Evolutionary conservation across 78 protist genomes (phyloP), one percentile per base, ranked within the genome.

Genomic region (Dictyostelium purpureum): DNA sequence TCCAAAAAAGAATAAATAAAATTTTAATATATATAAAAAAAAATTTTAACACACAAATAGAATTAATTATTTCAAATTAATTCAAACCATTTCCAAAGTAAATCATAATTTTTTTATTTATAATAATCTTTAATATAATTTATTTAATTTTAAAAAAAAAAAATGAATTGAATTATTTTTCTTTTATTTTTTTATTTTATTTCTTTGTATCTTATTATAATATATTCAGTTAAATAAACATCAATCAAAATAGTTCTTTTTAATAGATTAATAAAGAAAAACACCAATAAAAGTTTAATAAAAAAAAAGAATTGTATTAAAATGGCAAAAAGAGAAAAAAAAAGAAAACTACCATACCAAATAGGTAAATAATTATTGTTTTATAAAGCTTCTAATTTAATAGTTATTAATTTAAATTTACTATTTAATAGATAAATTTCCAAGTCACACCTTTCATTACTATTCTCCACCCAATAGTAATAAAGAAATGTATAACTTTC

Each of bases 331-430:
- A 57, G 26, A 11, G 38, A 57, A 57, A 63, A 28, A 5, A 63
- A 63, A 37, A 63, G 71, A 63, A 63, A 63, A 31, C 16, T 33
- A 63, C 71, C 71, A 3, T 63, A 63, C 16, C 71, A 63, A 63
- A 63, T 63, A 12, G 71, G 71, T 59, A 59, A 59, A 12, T 31
- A 26, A 31, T n/a, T n/a, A n/a, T n/a, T n/a, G n/a, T n/a, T n/a
- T n/a, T n/a, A n/a, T n/a, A n/a, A n/a, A n/a, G n/a, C n/a, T n/a
- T n/a, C n/a, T n/a, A n/a, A n/a, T n/a, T n/a, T n/a, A n/a, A n/a
- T n/a, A n/a, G n/a, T n/a, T n/a, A n/a, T n/a, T n/a, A n/a, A n/a
- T n/a, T n/a, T n/a, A n/a, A n/a, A n/a, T n/a, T n/a, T n/a, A n/a
- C n/a, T n/a, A n/a, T n/a, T n/a, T n/a, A n/a, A n/a, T n/a, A n/a